Base-by-base conservation (phyloP, 2,329 filamentous ascomycete species). In the Aspergillus puulaauensis region DNA sequence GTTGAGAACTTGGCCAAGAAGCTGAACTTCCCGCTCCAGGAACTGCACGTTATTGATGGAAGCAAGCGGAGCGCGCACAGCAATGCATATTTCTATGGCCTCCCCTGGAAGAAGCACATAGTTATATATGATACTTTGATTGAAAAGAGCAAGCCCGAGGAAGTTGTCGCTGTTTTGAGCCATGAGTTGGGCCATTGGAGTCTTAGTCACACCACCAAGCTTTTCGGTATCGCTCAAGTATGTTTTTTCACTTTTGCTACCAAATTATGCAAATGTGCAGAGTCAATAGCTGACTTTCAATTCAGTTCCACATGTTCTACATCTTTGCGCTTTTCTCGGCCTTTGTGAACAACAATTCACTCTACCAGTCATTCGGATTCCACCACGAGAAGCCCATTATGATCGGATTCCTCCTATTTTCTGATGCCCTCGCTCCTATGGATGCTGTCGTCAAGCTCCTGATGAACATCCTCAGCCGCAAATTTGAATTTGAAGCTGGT, bases 21-120 rank as follows among this genome's bases (percentile, higher is more conserved):
- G 71, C 85, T 99, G 65, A 86, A 93, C 62, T 99, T 99, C 77
- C 95, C 95, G 2, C 87, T 99, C 31, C 87, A 90, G 62, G 92
- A 98, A 72, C 84, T 99, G 45, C 91, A 96, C 71, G 93, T 98
- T 70, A 99, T 99, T 69, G 91, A 96, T 72, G 91, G 91, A 50
- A 93, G 89, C 79, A 93, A 93, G 81, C 85, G 91, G 67, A 91
- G 88, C 71, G 89, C 90, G 23, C 91, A 96, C 78, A 92, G 89
- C 78, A 96, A 96, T 71, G 90, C 91, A 19, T 96, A 96, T 78
- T 99, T 99, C 80, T 97, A 96, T 68, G 95, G 95, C 60, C 85
- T 99, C 56, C 95, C 95, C 43, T 99, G 93, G 93, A 97, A 97
- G 85, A 98, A 98, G 85, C 96, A 98, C 81, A 99, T 99, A 80